Conservation (phyloP, 2,329 filamentous ascomycete species). For the Penicillium vulpinum region DNA sequence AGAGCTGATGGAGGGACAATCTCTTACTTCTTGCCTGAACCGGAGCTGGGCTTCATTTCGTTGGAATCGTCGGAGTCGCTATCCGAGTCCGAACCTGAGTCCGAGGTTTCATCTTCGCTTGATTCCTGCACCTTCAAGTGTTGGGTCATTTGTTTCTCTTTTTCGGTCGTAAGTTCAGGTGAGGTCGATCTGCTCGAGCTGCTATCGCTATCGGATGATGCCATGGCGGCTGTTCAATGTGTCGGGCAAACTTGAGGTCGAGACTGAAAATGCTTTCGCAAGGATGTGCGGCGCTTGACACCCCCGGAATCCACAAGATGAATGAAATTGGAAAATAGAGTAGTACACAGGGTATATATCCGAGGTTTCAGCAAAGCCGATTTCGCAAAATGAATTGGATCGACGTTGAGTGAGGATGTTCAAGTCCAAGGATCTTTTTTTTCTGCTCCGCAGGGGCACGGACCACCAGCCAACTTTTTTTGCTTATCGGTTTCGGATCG, state of each 20-base stretch:
- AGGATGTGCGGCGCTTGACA: neutral
- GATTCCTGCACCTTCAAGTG: conserved; percentile 22
- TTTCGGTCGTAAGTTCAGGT: conserved; percentile 24
- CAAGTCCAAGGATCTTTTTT: conserved; percentile 34
- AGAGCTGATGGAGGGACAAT: too few species aligned
- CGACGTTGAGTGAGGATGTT: conserved; percentile 16
- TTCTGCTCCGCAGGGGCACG: conserved; percentile 43
- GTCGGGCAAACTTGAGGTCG: neutral
- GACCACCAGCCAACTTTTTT: conserved; percentile 37
- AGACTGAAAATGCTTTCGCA: conserved; percentile 1
- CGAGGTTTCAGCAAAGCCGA: neutral
- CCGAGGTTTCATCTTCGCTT: conserved; percentile 20
- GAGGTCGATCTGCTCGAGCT: conserved; percentile 31
- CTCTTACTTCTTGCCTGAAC: conserved; percentile 21
- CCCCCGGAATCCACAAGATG: neutral
- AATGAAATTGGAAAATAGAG: neutral
- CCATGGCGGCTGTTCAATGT: conserved; percentile 18
- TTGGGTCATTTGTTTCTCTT: conserved; percentile 23
- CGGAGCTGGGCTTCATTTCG: conserved; percentile 20
- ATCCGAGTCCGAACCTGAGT: conserved; percentile 20
- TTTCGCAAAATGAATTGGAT: conserved; percentile 7
- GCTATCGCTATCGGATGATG: conserved; percentile 28
- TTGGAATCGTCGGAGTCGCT: conserved; percentile 20
- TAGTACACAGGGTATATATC: neutral
- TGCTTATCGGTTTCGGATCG: conserved; percentile 24